Evolutionary conservation across 768 basidiomycete species (phyloP), one percentile per base, ranked within the genome.

Genomic region (Paxillus ammoniavirescens): DNA sequence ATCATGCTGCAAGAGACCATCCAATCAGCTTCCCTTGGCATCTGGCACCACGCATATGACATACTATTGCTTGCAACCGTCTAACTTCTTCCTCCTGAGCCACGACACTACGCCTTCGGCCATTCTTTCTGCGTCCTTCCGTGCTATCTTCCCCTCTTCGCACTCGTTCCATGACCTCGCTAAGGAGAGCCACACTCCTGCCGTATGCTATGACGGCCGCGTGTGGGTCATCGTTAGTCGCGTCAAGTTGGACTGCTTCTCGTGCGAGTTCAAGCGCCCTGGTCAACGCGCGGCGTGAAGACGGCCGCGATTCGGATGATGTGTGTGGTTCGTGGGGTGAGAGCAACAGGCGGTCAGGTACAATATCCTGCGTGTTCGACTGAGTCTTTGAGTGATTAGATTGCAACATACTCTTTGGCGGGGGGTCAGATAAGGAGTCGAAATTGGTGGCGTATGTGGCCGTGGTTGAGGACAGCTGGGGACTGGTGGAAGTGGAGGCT

Each of bases 101-200:
- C n/a, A 89, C 86, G 14, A 90, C 83, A 63, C 88, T 91, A 65
- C 87, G 81, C 54, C 86, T 82, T 58, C 87, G 79, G 30, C 80
- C 81, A 61, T 75, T 79, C 56, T 72, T 78, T 60, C 78, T 75
- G 65, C 84, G 77, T n/a, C 76, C 71, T 45, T 90, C 89, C 26
- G 83, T 83, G 57, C 82, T 83, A 63, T 92, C 89, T 70, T 94
- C 93, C 4, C 91, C 91, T 64, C 86, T 80, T 70, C 89, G 80
- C 2, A 95, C 93, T 38, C 92, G 77, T 62, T 91, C 89, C 93
- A 96, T 96, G 49, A 96, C 93, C 69, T 93, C 90, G 62, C 87
- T 90, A 28, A 96, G 77, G 26, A 96, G 77, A 41, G 88, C 83
- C 40, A 96, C 93, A 63, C 89, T 91, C 68, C 84, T 86, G 12